Percentiles rank a stretch among this genome's conserved stretches.
phyloP scores from a whole-genome alignment of 768 basidiomycete genomes.

The Leccinum uliginosum region DNA sequence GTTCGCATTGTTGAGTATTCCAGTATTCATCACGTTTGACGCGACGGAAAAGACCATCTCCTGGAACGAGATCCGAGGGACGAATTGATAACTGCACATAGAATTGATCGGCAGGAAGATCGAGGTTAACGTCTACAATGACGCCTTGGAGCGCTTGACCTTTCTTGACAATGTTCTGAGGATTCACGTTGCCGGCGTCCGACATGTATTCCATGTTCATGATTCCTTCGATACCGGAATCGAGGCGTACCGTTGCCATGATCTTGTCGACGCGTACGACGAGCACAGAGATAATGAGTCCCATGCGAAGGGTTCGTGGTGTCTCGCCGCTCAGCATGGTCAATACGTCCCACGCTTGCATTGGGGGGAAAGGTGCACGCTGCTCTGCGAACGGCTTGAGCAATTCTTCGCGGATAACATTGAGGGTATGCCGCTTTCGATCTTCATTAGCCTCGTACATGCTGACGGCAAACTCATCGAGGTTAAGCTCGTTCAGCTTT shows the following conservation, averaged over 20 bases:
- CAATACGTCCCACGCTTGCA: slow-evolving; percentile 75
- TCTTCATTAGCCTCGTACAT: slow-evolving; percentile 80
- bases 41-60: slow-evolving; percentile 59
- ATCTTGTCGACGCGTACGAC: slow-evolving; percentile 47
- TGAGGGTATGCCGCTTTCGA: slow-evolving; percentile 84
- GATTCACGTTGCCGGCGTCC: slow-evolving; percentile 39
- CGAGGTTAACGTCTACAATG: slow-evolving; percentile 67
- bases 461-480: slow-evolving; percentile 95
- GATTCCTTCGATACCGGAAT: slow-evolving; percentile 87
- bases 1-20: slow-evolving; percentile 60
- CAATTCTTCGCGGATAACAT: slow-evolving; percentile 84
- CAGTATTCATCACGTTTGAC: slow-evolving; percentile 58
- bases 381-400: slow-evolving; percentile 75
- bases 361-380: slow-evolving; percentile 58
- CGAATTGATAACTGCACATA: slow-evolving; percentile 73
- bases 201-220: slow-evolving; percentile 60
- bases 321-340: slow-evolving; percentile 98
- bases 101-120: slow-evolving; percentile 58
- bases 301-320: slow-evolving; percentile 63
- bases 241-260: slow-evolving; percentile 68
- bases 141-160: slow-evolving; percentile 79
- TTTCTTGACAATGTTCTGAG: slow-evolving; percentile 55
- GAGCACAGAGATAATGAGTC: slow-evolving; percentile 77
- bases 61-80: slow-evolving; percentile 51
- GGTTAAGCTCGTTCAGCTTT: slow-evolving; percentile 85